These are phyloP conservation scores for Mycena venus DNA, from an alignment of 768 basidiomycete genomes.

Conservation along the genomic window DNA sequence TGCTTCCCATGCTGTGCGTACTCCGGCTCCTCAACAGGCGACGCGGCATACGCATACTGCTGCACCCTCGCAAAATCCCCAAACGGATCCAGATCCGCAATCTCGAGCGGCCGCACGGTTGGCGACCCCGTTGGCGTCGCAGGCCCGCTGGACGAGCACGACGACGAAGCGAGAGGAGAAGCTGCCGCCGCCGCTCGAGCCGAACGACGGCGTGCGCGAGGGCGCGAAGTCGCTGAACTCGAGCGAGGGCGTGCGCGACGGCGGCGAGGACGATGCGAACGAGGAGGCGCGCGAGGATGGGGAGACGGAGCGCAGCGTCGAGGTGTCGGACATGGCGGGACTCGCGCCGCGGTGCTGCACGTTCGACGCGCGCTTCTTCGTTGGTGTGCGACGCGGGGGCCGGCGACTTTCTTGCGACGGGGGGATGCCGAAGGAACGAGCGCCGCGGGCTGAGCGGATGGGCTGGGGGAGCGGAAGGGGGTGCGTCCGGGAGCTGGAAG, in stretches of 20 bases:
- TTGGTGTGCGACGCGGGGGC: constrained; percentile 26
- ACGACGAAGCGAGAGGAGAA: background rate
- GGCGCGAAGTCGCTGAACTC: background rate
- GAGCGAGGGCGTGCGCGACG: constrained; percentile 15
- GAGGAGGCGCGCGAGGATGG: constrained; percentile 9
- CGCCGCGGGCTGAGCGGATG: constrained; percentile 6
- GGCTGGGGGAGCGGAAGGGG: constrained; percentile 35
- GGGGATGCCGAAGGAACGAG: background rate
- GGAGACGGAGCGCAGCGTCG: constrained; percentile 4
- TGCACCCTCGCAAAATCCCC: background rate
- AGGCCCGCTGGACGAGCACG: constrained; percentile 28
- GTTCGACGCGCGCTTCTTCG: constrained; percentile 6
- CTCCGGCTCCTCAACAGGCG: constrained; percentile 14
- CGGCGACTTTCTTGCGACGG: constrained; percentile 17
- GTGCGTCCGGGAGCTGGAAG: constrained; percentile 23
- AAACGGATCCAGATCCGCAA: background rate
- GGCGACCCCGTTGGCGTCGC: constrained; percentile 23
- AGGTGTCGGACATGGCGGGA: constrained; percentile 18
- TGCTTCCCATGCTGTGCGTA: background rate
- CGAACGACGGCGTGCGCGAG: constrained; percentile 28
- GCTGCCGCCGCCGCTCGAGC: constrained; percentile 15
- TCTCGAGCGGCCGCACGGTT: constrained; percentile 15
- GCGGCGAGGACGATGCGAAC: constrained; percentile 23
- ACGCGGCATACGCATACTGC: background rate
- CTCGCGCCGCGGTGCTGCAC: constrained; percentile 19